Evolutionary conservation across 768 basidiomycete species (phyloP).

Genomic region (Podaxis carcinomalis): DNA sequence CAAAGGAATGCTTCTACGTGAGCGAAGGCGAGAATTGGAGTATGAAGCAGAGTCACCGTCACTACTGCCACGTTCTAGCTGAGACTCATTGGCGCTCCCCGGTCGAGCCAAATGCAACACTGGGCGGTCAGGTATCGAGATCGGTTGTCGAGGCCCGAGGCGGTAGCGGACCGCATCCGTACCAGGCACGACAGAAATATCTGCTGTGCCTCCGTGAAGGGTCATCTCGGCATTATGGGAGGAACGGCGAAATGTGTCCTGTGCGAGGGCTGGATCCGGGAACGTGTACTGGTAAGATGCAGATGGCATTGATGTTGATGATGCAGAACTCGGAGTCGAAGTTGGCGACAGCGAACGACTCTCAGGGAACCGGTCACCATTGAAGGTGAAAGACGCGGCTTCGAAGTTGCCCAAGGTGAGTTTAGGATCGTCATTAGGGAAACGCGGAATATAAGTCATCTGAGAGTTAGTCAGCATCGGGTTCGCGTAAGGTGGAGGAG

Average conservation of each 20-base stretch:
- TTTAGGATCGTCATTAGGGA: slow-evolving; percentile 26
- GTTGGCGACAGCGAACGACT: slow-evolving; percentile 74
- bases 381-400: slow-evolving; percentile 11
- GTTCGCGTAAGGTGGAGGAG: background rate
- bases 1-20: slow-evolving; percentile 39
- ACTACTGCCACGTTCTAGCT: slow-evolving; percentile 50
- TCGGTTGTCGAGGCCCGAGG: slow-evolving; percentile 43
- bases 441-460: slow-evolving; percentile 24
- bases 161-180: slow-evolving; percentile 61
- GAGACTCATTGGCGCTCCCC: slow-evolving; percentile 47
- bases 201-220: slow-evolving; percentile 70
- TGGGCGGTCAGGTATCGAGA: slow-evolving; percentile 43
- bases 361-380: slow-evolving; percentile 25
- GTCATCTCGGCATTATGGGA: slow-evolving; percentile 59
- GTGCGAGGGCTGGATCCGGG: slow-evolving; percentile 45
- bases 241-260: slow-evolving; percentile 52
- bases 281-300: slow-evolving; percentile 61
- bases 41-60: slow-evolving; percentile 44
- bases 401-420: slow-evolving; percentile 13
- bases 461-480: slow-evolving; percentile 31
- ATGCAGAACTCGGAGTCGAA: slow-evolving; percentile 55
- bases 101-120: slow-evolving; percentile 43
- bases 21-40: slow-evolving; percentile 35
- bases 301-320: slow-evolving; percentile 62
- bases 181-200: slow-evolving; percentile 51